These are phyloP conservation scores for Fusarium sterilihyphosum DNA, from an alignment of 2,329 filamentous ascomycete species.

Conservation along the genomic window DNA sequence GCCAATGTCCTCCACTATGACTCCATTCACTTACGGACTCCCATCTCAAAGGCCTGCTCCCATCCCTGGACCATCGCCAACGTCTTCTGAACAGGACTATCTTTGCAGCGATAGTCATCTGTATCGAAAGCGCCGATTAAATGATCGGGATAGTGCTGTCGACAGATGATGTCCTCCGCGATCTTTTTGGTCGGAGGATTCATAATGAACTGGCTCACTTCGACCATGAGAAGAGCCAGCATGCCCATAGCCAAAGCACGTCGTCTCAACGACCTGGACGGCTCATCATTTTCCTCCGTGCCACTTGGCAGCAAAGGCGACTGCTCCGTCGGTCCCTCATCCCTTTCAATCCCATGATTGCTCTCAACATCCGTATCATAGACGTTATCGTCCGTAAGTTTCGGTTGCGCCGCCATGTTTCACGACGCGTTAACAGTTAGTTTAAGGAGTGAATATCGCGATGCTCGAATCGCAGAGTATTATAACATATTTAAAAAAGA, in stretches of 20 bases:
- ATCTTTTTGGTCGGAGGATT: constrained; percentile 59
- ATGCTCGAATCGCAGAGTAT: neutral
- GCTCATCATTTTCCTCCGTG: constrained; percentile 20
- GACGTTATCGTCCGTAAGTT: neutral
- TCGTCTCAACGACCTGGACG: constrained; percentile 42
- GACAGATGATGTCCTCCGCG: constrained; percentile 65
- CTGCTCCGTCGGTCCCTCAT: constrained; percentile 20
- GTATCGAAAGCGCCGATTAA: constrained; percentile 42
- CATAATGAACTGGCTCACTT: constrained; percentile 52
- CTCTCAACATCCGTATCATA: constrained; percentile 22
- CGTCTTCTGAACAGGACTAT: constrained; percentile 58
- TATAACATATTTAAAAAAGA: constrained; percentile 7
- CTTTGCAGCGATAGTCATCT: constrained; percentile 60
- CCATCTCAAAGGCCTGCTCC: constrained; percentile 55
- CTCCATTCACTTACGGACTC: constrained; percentile 52
- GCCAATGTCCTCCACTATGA: neutral
- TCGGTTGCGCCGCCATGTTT: constrained; percentile 4
- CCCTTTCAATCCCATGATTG: constrained; percentile 1
- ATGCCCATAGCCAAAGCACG: constrained; percentile 48
- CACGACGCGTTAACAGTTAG: neutral
- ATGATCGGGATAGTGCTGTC: constrained; percentile 56
- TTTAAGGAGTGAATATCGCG: neutral
- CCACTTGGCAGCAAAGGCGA: constrained; percentile 37
- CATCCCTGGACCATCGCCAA: constrained; percentile 63
- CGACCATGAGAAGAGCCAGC: constrained; percentile 55